phyloP scores from a whole-genome alignment of 73 alveolate species.

The Breviolum minutum region DNA sequence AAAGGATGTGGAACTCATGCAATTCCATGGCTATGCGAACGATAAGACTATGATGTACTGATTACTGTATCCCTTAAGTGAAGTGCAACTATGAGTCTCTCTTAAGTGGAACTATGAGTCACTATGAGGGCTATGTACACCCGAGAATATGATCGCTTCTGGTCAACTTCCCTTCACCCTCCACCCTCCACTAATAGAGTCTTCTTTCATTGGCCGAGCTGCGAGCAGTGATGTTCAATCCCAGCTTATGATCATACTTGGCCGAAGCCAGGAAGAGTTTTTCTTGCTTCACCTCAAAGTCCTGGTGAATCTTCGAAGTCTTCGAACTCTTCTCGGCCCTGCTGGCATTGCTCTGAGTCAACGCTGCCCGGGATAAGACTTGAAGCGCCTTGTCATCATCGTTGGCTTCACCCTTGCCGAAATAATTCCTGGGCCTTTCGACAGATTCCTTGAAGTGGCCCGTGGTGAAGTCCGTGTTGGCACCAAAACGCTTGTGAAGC shows the following conservation, averaged over 20 bases:
- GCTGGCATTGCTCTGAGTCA: not conserved
- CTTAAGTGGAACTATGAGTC: too few species aligned
- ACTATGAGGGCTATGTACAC: too few species aligned
- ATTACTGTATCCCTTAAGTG: too few species aligned
- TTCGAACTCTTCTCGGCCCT: not conserved
- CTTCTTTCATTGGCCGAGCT: too few species aligned
- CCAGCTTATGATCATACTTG: constrained; percentile 44
- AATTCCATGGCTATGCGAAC: too few species aligned
- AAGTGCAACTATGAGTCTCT: too few species aligned
- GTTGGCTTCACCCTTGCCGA: not conserved
- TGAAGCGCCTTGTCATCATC: constrained; percentile 22
- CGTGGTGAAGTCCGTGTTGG: not conserved
- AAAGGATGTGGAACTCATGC: too few species aligned
- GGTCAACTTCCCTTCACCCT: too few species aligned
- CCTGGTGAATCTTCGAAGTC: not conserved
- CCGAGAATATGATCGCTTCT: too few species aligned
- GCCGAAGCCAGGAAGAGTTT: constrained; percentile 50
- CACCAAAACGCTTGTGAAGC: not conserved
- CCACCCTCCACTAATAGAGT: too few species aligned
- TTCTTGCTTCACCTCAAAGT: constrained; percentile 6
- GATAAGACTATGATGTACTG: too few species aligned
- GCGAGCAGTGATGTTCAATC: constrained; percentile 26
- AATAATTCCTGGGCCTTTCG: constrained; percentile 16
- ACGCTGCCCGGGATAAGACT: not conserved
- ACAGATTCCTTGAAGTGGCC: constrained; percentile 22